Evolutionary conservation across 2,329 filamentous ascomycete genomes (phyloP).

Genomic region (Cordyceps sp.): DNA sequence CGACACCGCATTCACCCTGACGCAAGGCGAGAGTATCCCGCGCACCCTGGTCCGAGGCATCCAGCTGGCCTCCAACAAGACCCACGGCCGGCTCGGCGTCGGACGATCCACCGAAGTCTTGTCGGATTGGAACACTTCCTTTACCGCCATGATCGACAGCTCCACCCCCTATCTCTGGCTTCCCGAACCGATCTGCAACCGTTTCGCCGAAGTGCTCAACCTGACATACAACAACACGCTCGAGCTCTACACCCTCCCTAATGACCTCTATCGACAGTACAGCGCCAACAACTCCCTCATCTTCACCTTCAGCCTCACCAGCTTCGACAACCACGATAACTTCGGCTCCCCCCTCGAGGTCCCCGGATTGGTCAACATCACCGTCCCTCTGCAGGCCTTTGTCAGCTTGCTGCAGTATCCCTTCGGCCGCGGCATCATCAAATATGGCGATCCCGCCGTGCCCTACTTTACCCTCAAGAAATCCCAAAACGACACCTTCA

Average conservation of each 20-base stretch:
- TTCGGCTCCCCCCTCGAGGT: slow-evolving; percentile 30
- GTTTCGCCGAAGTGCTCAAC: slow-evolving; percentile 47
- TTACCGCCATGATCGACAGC: slow-evolving; percentile 42
- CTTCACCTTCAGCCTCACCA: slow-evolving; percentile 41
- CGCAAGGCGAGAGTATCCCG: slow-evolving; percentile 36
- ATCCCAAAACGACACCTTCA: slow-evolving; percentile 31
- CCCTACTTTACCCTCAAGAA: slow-evolving; percentile 53
- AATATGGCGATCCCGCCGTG: slow-evolving; percentile 25
- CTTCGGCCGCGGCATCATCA: slow-evolving; percentile 24
- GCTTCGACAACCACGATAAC: slow-evolving; percentile 34
- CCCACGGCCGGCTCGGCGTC: slow-evolving; percentile 11
- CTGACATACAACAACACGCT: slow-evolving; percentile 48
- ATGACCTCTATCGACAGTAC: slow-evolving; percentile 35
- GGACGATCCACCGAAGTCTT: slow-evolving; percentile 24
- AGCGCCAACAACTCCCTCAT: slow-evolving; percentile 25
- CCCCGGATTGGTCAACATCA: slow-evolving; percentile 38
- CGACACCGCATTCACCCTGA: slow-evolving; percentile 40
- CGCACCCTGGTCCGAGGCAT: slow-evolving; percentile 44
- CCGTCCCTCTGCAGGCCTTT: slow-evolving; percentile 32
- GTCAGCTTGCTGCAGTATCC: slow-evolving; percentile 32
- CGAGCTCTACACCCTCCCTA: slow-evolving; percentile 46
- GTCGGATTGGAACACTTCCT: slow-evolving; percentile 27
- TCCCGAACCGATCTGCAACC: slow-evolving; percentile 40
- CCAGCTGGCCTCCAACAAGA: slow-evolving; percentile 18
- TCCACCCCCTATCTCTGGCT: slow-evolving; percentile 49